Base-by-base conservation (phyloP, 2,329 filamentous ascomycete genomes). In the Akanthomyces uredinophilus region DNA sequence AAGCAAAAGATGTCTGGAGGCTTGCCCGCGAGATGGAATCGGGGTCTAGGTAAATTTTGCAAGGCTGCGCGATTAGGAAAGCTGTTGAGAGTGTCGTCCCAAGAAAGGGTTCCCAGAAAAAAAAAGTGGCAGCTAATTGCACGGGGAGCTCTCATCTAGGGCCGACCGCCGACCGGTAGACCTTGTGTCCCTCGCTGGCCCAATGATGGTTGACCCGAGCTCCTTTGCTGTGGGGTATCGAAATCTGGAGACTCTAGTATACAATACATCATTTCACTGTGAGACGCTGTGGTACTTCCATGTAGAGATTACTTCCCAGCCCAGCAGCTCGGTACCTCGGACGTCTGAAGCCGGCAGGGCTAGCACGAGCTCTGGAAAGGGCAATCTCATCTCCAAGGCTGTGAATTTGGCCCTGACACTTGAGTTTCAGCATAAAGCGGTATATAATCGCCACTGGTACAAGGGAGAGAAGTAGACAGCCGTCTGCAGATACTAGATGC, bases 121-220 rank as follows among this genome's bases (percentile, higher is more conserved):
- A 49, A 56, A 60, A 56, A 49, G 49, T 51, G 49, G 49, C 49
- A 29, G 49, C 49, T 51, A 51, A 51, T 51, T 51, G 49, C 8
- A 46, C 44, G 44, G 22, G 22, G 44, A 24, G 44, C 27, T 22
- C 49, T 35, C 49, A 51, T 35, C 47, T 51, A 35, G 29, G 49
- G 49, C 49, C 49, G 44, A 46, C 44, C 44, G 44, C 2, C 27
- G 27, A 29, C 1, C 43, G 43, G 43, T 20, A 55, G 41, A 24
- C 47, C 27, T 29, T 29, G 4, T 29, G 16, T 52, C 29, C 29
- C 49, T 29, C 16, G 7, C 6, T 51, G 49, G 49, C 24, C 49
- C 49, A 35, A 47, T 32, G 29, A 37, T 54, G 41, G 24, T 56
- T 56, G n/a, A 27, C 53, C 53, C 53, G 53, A 46, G 53, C 53